A percentile compares a stretch with the other conserved stretches of the same genome.
Conservation (phyloP, 805 yeast species). For the Saturnispora dispora region DNA sequence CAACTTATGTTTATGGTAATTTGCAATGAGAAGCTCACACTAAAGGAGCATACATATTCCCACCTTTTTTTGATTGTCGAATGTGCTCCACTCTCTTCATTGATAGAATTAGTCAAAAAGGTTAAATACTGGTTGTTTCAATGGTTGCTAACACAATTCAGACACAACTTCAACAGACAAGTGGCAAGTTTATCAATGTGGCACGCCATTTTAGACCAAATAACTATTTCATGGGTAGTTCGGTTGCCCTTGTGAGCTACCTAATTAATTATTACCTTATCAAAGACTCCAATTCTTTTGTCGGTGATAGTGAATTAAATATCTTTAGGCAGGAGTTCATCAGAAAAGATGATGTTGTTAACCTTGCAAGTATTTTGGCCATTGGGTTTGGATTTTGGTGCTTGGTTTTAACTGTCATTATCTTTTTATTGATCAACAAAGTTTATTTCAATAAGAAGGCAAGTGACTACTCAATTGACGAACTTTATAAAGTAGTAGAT, state of each 20-base stretch:
- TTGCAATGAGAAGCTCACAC: too few relatives aligned
- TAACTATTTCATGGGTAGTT: not conserved
- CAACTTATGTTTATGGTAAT: not conserved
- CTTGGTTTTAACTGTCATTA: not conserved
- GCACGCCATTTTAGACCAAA: not conserved
- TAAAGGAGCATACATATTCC: too few relatives aligned
- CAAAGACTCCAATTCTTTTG: not conserved
- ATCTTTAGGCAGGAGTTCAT: slow-evolving; percentile 3
- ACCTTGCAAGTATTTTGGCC: not conserved
- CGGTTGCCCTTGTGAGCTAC: slow-evolving; percentile 1
- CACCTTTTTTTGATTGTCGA: not conserved
- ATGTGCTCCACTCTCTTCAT: not conserved
- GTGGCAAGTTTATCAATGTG: not conserved
- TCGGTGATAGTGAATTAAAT: not conserved
- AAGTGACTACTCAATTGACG: not conserved
- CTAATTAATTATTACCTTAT: not conserved
- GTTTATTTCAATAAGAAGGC: not conserved
- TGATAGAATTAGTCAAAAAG: too few relatives aligned
- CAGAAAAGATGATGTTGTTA: slow-evolving; percentile 6
- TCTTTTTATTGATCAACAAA: not conserved
- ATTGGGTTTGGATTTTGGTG: slow-evolving; percentile 2
- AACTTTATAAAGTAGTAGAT: slow-evolving; percentile 12
- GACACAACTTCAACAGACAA: not conserved
- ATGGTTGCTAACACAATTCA: not conserved
- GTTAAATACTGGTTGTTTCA: not conserved